Evolutionary conservation across 1,139 yeast genomes (phyloP), one percentile per base, ranked within the genome.

Genomic region (Geotrichum macrosporum): DNA sequence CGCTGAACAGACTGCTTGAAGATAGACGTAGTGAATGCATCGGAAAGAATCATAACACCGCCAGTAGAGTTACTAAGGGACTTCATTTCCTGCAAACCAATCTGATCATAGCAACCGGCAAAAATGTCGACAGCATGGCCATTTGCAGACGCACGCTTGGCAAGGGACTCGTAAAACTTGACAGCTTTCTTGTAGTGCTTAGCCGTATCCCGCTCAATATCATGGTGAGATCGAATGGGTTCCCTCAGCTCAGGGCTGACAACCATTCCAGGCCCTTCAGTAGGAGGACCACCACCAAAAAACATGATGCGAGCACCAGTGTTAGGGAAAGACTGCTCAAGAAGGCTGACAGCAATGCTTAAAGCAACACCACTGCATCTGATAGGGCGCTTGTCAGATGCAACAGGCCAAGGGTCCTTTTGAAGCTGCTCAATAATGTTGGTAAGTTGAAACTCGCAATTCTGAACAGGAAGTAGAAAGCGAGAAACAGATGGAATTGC

Each of bases 31-130:
- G 95, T 85, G 70, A 89, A 89, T 8, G 96, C 92, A 73, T 89
- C 97, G 1, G 95, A 77, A 57, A 89, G 76, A 46, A 89, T 78
- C 59, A 89, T 72, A 19, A 82, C 82, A 65, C 97, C 97, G 57
- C 96, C 97, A 29, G 96, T 88, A 57, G 76, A 73, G 66, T 84
- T 83, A 50, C 94, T 76, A 57, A 89, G 71, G 50, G 81, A 74
- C 66, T 84, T 82, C 96, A 89, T 88, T 71, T 89, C 97, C 56
- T 84, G 82, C 75, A 88, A 79, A 64, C 97, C 97, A 54, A 88
- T 83, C 72, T 89, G 97, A 69, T 89, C 97, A 64, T 86, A 87
- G 70, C 96, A 88, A 50, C 96, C 96, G 41, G 95, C 96, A 67
- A 86, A 88, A 42, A 89, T 77, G 68, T 89, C 96, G 47, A 89